Evolutionary conservation across 176 grass and related monocot genomes (phyloP).

Genomic region (Zea luxurians): DNA sequence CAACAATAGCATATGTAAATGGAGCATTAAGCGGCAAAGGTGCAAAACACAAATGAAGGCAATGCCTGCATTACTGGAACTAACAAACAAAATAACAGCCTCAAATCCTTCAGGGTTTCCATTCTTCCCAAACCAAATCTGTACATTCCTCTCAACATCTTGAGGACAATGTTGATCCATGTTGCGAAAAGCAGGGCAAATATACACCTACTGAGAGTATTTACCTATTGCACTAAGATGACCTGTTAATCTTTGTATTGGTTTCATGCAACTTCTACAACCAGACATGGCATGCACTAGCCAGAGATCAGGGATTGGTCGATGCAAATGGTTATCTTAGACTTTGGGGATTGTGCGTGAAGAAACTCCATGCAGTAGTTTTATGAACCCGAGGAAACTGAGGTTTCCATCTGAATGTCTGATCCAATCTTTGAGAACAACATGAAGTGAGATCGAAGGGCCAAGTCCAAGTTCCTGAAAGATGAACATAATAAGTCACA

Average conservation of each 20-base stretch:
- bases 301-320: slow-evolving; percentile 26
- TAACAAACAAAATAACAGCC: not conserved
- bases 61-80: not conserved
- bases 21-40: slow-evolving; percentile 7
- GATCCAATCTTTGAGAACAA: slow-evolving; percentile 68
- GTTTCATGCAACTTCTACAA: slow-evolving; percentile 25
- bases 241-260: slow-evolving; percentile 38
- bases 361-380: slow-evolving; percentile 66
- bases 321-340: slow-evolving; percentile 23
- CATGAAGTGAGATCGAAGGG: slow-evolving; percentile 53
- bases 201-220: slow-evolving; percentile 20
- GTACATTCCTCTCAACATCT: slow-evolving; percentile 39
- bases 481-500: not conserved
- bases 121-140: slow-evolving; percentile 34
- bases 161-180: slow-evolving; percentile 19
- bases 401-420: slow-evolving; percentile 65
- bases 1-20: not conserved
- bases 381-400: slow-evolving; percentile 62
- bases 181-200: not conserved
- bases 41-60: slow-evolving; percentile 4
- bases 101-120: not conserved
- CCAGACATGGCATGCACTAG: slow-evolving; percentile 15
- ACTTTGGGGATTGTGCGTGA: slow-evolving; percentile 31
- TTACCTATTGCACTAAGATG: slow-evolving; percentile 22
- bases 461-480: slow-evolving; percentile 64